Evolutionary conservation across 805 yeast genomes (phyloP).

Genomic region (Yamadazyma akitaensis): DNA sequence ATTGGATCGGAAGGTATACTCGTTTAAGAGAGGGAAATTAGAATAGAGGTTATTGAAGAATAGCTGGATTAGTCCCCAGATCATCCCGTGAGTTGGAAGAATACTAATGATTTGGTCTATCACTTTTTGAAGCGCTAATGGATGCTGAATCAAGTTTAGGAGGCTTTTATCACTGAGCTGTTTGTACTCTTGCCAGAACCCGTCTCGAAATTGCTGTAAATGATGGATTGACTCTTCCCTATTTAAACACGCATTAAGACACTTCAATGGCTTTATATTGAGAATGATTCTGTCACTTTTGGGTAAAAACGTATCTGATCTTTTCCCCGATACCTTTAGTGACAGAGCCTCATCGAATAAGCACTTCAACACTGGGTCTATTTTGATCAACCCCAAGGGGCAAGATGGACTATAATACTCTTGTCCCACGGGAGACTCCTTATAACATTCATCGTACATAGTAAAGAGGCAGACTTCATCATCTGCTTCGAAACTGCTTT

Average conservation of each 20-base stretch:
- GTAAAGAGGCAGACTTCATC: conserved; percentile 4
- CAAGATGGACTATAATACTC: background rate
- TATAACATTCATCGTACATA: background rate
- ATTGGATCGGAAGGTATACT: conserved; percentile 25
- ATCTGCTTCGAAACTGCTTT: background rate
- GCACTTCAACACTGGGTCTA: background rate
- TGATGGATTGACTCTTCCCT: background rate
- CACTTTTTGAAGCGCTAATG: background rate
- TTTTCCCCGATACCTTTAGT: background rate
- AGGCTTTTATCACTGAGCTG: background rate
- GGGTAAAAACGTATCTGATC: background rate
- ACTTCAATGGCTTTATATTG: background rate
- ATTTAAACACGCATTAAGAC: background rate
- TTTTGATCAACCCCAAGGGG: background rate
- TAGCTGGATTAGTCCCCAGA: conserved; percentile 9
- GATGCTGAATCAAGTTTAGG: background rate
- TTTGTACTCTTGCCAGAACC: background rate
- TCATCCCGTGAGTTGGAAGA: conserved; percentile 10
- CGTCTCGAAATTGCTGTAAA: background rate
- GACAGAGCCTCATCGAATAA: background rate
- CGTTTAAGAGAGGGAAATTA: conserved; percentile 45
- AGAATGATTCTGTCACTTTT: background rate
- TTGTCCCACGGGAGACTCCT: background rate
- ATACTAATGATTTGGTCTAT: conserved; percentile 2
- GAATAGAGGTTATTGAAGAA: conserved; percentile 44